phyloP scores from a whole-genome alignment of 2,329 filamentous ascomycete species.

The Fusarium redolens region DNA sequence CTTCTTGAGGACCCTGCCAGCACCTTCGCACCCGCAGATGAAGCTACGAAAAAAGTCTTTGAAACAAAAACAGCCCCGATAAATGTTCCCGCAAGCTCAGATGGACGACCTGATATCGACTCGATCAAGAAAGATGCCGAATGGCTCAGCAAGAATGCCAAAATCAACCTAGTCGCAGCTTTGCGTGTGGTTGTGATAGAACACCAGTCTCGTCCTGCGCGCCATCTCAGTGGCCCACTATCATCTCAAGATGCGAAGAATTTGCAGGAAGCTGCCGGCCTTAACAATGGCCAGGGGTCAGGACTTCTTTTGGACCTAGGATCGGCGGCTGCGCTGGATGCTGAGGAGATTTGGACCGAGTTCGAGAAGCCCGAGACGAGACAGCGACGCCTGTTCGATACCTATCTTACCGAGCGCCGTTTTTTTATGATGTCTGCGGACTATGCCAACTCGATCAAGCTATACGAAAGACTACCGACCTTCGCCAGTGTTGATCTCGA shows the following conservation, averaged over 20 bases:
- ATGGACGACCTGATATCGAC: constrained; percentile 77
- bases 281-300: constrained; percentile 69
- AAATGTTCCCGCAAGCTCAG: constrained; percentile 76
- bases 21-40: constrained; percentile 72
- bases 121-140: constrained; percentile 85
- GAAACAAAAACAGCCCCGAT: constrained; percentile 90
- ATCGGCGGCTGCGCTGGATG: constrained; percentile 59
- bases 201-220: constrained; percentile 82
- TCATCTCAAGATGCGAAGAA: constrained; percentile 83
- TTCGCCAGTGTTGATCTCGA: constrained; percentile 44
- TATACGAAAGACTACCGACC: constrained; percentile 54
- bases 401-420: constrained; percentile 78
- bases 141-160: constrained; percentile 84
- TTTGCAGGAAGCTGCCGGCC: constrained; percentile 77
- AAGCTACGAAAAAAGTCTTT: constrained; percentile 76
- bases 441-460: constrained; percentile 61
- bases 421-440: constrained; percentile 74
- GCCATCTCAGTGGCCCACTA: constrained; percentile 76
- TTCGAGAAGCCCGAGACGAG: constrained; percentile 73
- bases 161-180: constrained; percentile 84
- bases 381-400: constrained; percentile 74
- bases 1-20: constrained; percentile 76
- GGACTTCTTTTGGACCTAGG: constrained; percentile 66
- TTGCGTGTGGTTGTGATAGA: constrained; percentile 84
- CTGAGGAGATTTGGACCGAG: constrained; percentile 64